Evolutionary conservation across 495 filamentous ascomycete genomes (phyloP).

Genomic region (Aspergillus sclerotiicarbonarius): DNA sequence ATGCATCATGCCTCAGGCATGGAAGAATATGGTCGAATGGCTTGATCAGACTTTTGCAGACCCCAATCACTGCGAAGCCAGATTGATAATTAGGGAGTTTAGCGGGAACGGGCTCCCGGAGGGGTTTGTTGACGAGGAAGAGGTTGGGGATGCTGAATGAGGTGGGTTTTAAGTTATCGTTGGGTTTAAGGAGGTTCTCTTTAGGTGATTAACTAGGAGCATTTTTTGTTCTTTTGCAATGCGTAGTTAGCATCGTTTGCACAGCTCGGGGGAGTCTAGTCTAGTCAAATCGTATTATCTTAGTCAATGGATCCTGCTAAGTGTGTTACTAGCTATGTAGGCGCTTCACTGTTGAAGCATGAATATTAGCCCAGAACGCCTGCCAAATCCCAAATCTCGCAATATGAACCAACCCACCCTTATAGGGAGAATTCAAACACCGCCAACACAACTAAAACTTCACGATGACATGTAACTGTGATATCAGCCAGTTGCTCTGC

Average conservation of each 20-base stretch:
- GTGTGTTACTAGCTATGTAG: too few relatives aligned
- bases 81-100: slow-evolving; percentile 16
- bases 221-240: not conserved
- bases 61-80: slow-evolving; percentile 29
- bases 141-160: not conserved
- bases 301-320: too few relatives aligned
- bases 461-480: too few relatives aligned
- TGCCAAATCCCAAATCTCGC: not conserved
- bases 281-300: too few relatives aligned
- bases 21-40: slow-evolving; percentile 42
- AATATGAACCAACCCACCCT: not conserved
- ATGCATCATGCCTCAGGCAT: slow-evolving; percentile 40
- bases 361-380: too few relatives aligned
- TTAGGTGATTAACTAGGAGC: not conserved
- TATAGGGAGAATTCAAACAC: too few relatives aligned
- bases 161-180: too few relatives aligned
- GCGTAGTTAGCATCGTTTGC: not conserved
- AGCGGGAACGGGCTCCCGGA: not conserved
- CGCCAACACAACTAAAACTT: too few relatives aligned
- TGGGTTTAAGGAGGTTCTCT: not conserved
- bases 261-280: too few relatives aligned
- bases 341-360: too few relatives aligned
- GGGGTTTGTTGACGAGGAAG: slow-evolving; percentile 1
- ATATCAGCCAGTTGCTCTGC: too few relatives aligned
- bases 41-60: slow-evolving; percentile 34